Percentiles rank a stretch among this genome's conserved stretches.
These are phyloP conservation scores for Knufia petricola DNA, from an alignment of 2,329 filamentous ascomycete species.

Conservation along the genomic window DNA sequence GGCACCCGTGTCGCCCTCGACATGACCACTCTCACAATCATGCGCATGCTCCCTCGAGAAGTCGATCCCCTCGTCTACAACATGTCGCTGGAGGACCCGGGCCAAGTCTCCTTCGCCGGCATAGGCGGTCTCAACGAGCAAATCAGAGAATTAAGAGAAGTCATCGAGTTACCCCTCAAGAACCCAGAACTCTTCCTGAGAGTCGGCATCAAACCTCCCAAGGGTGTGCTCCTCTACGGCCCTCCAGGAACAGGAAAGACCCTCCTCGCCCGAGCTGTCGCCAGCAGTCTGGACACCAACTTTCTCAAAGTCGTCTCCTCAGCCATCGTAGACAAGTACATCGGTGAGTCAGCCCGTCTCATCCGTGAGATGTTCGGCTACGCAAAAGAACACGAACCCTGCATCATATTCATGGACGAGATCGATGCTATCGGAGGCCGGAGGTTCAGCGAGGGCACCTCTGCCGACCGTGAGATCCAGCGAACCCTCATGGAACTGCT, in stretches of 20 bases:
- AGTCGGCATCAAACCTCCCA: conserved; percentile 97
- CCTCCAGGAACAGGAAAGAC: conserved; percentile 97
- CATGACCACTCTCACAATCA: conserved; percentile 99
- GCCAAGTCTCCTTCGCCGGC: conserved; percentile 93
- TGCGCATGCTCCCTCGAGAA: conserved; percentile 98
- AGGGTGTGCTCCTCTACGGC: conserved; percentile 91
- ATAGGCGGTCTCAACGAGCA: conserved; percentile 98
- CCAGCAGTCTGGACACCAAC: conserved; percentile 93
- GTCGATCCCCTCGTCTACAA: conserved; percentile 99
- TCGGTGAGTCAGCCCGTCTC: conserved; percentile 90
- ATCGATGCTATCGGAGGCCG: conserved; percentile 97
- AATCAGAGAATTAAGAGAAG: conserved; percentile 92
- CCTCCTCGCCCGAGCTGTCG: conserved; percentile 82
- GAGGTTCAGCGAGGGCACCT: conserved; percentile 93
- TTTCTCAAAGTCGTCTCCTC: conserved; percentile 99
- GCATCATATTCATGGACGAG: conserved; percentile 99
- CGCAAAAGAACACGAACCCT: conserved; percentile 97
- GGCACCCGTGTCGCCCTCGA: conserved; percentile 94
- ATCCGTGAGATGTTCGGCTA: conserved; percentile 99
- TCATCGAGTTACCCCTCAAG: conserved; percentile 95
- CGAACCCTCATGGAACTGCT: conserved; percentile 96
- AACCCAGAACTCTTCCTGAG: conserved; percentile 95
- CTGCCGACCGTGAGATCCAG: conserved; percentile 95
- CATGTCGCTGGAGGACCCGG: conserved; percentile 97
- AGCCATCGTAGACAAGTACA: conserved; percentile 99